Base-by-base conservation (phyloP, 2,329 filamentous ascomycete species). In the Alternaria consortialis region DNA sequence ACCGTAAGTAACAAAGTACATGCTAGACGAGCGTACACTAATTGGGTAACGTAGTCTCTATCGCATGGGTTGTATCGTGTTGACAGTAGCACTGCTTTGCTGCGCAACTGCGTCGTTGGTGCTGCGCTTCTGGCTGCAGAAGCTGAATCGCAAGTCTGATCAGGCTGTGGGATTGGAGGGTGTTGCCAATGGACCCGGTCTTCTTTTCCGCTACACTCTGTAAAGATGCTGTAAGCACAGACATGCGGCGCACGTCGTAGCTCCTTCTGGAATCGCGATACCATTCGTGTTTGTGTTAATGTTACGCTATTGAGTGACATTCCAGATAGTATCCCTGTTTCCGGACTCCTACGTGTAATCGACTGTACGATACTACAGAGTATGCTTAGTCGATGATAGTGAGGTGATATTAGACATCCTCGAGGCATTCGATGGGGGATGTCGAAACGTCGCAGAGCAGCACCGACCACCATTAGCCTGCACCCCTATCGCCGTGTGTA, bases 51-150 rank as follows among this genome's bases (percentile, higher is more conserved):
- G 3, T 39, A 65, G 65, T 13, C 60, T 69, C 11, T 69, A 69
- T 25, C 62, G 64, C n/a, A 69, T 69, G 67, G 67, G 67, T 13
- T 69, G 67, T n/a, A 69, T 69, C 7, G 65, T 68, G 4, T 36
- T 69, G 23, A 67, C 65, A 20, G 63, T 68, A 5, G 65, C 67
- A 27, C 39, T 69, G 7, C 23, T 68, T 25, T 64, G 63, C 56
- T 66, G 65, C 20, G 65, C 58, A 25, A 31, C 52, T 25, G 58
- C 60, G n/a, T 66, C 67, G 3, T 2, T 69, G 20, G n/a, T 40
- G 3, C 46, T 69, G 7, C 58, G 67, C 11, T 65, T 66, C 43
- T 69, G 63, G 67, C 59, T 69, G 11, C 47, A 62, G 47, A 66
- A 61, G 42, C 42, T 68, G 36, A 69, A 69, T 31, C 40, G 53